These are phyloP conservation scores for Scedosporium minutisporum DNA, from an alignment of 2,329 filamentous ascomycete species.

Conservation along the genomic window DNA sequence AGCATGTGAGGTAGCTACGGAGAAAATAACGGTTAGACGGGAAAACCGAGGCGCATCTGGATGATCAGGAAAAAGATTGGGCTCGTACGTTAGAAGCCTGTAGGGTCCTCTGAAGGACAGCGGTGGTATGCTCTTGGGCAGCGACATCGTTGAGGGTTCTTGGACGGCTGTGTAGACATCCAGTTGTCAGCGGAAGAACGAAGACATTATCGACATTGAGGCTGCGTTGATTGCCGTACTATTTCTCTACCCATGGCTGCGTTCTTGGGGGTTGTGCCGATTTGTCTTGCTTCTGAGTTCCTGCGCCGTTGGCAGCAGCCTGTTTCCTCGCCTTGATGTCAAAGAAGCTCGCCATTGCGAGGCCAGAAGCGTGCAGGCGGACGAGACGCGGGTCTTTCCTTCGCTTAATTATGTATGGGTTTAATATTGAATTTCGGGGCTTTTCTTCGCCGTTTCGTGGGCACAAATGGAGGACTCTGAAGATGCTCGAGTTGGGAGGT, in stretches of 20 bases:
- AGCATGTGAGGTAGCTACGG: conserved; percentile 88
- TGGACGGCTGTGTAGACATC: conserved; percentile 57
- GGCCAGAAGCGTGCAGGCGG: not conserved
- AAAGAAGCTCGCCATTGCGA: conserved; percentile 79
- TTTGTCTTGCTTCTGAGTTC: conserved; percentile 56
- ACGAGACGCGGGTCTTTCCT: not conserved
- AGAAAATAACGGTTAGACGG: not conserved
- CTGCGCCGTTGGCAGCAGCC: conserved; percentile 48
- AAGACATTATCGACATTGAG: conserved; percentile 15
- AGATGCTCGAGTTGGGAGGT: too few relatives aligned
- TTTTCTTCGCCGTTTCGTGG: too few relatives aligned
- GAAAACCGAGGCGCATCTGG: not conserved
- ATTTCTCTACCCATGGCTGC: conserved; percentile 99
- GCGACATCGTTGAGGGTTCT: conserved; percentile 92
- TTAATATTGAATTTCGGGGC: not conserved
- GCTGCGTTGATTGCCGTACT: conserved; percentile 44
- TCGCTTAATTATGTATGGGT: not conserved
- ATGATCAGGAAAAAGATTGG: conserved; percentile 3
- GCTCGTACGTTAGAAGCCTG: conserved; percentile 76
- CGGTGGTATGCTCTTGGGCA: conserved; percentile 94
- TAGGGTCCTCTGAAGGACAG: conserved; percentile 81
- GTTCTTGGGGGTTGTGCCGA: conserved; percentile 50
- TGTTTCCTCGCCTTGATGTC: conserved; percentile 86
- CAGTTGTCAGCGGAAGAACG: not conserved
- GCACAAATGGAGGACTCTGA: too few relatives aligned